Evolutionary conservation across 2,329 filamentous ascomycete species (phyloP).

Genomic region (Ophiostoma australiae): DNA sequence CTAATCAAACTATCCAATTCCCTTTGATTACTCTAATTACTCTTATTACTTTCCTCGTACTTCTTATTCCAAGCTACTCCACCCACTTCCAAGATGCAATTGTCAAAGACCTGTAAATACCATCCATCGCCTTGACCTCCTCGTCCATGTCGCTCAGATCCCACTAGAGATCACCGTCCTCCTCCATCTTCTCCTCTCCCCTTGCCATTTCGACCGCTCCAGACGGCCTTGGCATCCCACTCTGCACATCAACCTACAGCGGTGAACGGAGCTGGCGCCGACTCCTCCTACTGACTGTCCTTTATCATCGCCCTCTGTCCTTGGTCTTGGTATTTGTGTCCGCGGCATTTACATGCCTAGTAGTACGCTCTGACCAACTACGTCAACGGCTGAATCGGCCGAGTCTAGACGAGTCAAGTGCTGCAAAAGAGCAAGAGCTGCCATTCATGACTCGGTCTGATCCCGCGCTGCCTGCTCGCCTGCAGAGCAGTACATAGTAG

Average conservation of each 20-base stretch:
- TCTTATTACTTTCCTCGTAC: neutral
- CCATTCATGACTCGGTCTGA: neutral
- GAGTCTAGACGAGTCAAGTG: neutral
- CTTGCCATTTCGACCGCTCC: constrained; percentile 15
- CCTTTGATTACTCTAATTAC: too few species aligned
- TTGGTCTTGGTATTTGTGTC: neutral
- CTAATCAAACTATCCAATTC: too few species aligned
- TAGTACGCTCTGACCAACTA: neutral
- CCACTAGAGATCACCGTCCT: neutral
- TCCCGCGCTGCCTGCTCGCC: neutral
- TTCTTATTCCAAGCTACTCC: neutral
- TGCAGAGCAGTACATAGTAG: too few species aligned
- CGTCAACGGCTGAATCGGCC: constrained; percentile 1
- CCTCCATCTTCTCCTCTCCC: neutral
- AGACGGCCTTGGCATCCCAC: constrained; percentile 21
- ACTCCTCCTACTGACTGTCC: neutral
- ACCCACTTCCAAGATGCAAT: neutral
- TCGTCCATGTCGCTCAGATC: neutral
- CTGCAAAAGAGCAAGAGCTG: neutral
- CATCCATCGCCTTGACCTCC: neutral
- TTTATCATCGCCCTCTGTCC: neutral
- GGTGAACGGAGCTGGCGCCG: constrained; percentile 20
- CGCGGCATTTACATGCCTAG: constrained; percentile 7
- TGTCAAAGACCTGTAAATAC: neutral
- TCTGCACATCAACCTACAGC: constrained; percentile 6